Conservation (phyloP, 2,329 filamentous ascomycete species). For the Paecilomyces sp. region DNA sequence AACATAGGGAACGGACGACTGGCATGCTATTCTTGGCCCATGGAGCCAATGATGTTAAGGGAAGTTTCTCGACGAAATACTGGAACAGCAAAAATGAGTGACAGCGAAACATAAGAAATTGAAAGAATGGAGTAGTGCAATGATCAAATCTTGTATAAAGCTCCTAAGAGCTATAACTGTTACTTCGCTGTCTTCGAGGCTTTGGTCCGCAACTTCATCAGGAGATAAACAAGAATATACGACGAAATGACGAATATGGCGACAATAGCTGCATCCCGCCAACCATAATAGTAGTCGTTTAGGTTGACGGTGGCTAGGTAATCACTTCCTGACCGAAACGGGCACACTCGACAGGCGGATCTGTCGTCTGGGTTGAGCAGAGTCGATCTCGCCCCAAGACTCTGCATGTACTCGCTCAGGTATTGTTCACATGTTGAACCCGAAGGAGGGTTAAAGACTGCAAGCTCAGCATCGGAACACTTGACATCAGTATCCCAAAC, state of each 20-base stretch:
- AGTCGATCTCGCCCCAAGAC: constrained; percentile 41
- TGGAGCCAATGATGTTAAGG: no score
- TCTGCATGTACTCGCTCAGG: constrained; percentile 43
- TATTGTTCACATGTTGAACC: constrained; percentile 53
- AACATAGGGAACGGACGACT: no score
- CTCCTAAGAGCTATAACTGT: no score
- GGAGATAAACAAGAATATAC: constrained; percentile 43
- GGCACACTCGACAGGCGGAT: constrained; percentile 52
- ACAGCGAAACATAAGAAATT: no score
- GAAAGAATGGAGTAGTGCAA: no score
- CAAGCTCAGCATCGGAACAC: constrained; percentile 46
- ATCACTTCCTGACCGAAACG: constrained; percentile 51
- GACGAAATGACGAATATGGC: constrained; percentile 50
- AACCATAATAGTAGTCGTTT: constrained; percentile 55
- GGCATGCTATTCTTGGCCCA: no score
- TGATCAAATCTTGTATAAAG: no score
- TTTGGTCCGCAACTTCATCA: constrained; percentile 34
- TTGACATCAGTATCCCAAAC: constrained; percentile 42
- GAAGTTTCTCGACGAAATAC: no score
- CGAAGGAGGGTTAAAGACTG: constrained; percentile 33
- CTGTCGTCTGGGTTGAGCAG: constrained; percentile 56
- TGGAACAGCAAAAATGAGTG: no score
- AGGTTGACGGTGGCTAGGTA: constrained; percentile 56
- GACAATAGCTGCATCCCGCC: constrained; percentile 58
- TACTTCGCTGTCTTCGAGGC: constrained; percentile 24